A percentile compares a stretch with the other conserved stretches of the same genome.
phyloP scores from a whole-genome alignment of 441 rosid genomes.

The Kokia cookei region DNA sequence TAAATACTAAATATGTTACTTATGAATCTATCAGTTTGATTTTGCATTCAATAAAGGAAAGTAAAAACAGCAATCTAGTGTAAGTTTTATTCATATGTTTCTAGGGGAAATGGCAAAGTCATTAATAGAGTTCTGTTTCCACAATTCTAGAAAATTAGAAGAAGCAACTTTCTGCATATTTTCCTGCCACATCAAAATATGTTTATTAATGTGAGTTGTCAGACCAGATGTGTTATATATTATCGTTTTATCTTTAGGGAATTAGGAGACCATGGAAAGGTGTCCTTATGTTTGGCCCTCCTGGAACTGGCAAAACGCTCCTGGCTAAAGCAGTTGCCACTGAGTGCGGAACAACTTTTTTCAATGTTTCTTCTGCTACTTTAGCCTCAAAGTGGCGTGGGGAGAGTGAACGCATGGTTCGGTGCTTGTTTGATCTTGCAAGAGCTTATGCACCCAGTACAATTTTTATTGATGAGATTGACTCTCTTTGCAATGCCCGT shows the following conservation, averaged over 20 bases:
- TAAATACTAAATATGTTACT: neutral
- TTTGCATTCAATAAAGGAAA: neutral
- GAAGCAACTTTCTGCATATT: neutral
- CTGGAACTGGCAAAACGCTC: conserved; percentile 84
- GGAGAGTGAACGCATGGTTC: conserved; percentile 91
- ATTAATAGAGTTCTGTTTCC: neutral
- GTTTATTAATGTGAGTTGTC: neutral
- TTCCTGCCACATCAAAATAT: neutral
- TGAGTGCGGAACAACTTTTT: conserved; percentile 71
- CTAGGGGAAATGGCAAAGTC: neutral
- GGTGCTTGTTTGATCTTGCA: conserved; percentile 84
- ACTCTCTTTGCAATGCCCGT: conserved; percentile 78
- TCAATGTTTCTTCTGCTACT: conserved; percentile 83
- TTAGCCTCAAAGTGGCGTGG: conserved; percentile 93
- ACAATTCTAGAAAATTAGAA: neutral
- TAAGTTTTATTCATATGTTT: neutral
- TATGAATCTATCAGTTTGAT: neutral
- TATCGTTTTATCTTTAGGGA: conserved; percentile 38
- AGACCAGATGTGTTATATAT: no score
- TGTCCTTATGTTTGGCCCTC: conserved; percentile 92
- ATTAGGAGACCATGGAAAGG: conserved; percentile 94
- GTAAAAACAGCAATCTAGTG: neutral
- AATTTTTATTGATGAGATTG: conserved; percentile 82
- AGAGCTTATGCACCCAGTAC: conserved; percentile 93
- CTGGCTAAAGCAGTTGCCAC: conserved; percentile 89